Evolutionary conservation across 2,329 filamentous ascomycete species (phyloP).

Genomic region (Ophiognomonia clavigignenti-juglandacearum): DNA sequence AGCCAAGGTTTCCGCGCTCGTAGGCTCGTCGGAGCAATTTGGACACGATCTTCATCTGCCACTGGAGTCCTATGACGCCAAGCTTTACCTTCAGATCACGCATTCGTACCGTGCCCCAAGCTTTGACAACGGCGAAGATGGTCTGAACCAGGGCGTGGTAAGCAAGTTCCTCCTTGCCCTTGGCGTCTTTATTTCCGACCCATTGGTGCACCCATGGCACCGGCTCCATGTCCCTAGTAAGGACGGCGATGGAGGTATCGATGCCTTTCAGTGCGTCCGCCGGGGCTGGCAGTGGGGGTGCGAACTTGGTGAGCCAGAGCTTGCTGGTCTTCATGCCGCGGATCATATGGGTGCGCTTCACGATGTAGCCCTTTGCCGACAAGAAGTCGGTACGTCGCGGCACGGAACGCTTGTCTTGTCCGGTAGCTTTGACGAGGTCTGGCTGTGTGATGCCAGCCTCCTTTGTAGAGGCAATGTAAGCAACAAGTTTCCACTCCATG

Average conservation of each 20-base stretch:
- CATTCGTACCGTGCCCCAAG: conserved; percentile 54
- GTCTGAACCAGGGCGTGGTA: conserved; percentile 53
- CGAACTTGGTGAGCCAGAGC: conserved; percentile 54
- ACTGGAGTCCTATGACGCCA: conserved; percentile 47
- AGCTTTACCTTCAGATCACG: conserved; percentile 55
- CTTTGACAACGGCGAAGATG: conserved; percentile 51
- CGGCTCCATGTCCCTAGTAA: conserved; percentile 40
- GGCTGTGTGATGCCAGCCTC: conserved; percentile 55
- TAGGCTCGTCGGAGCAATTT: conserved; percentile 56
- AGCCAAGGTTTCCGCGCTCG: conserved; percentile 49
- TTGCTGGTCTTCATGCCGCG: conserved; percentile 58
- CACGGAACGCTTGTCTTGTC: conserved; percentile 60
- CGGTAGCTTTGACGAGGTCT: conserved; percentile 51
- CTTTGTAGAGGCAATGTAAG: conserved; percentile 52
- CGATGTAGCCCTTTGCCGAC: conserved; percentile 56
- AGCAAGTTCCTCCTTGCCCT: conserved; percentile 36
- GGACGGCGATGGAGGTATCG: conserved; percentile 26
- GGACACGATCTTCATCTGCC: conserved; percentile 57
- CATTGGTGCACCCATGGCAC: conserved; percentile 53
- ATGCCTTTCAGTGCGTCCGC: conserved; percentile 20
- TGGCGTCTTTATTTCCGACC: conserved; percentile 43
- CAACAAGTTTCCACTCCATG: conserved; percentile 54
- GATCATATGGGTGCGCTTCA: conserved; percentile 55
- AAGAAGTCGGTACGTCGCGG: conserved; percentile 57
- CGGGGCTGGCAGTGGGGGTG: conserved; percentile 32